Base-by-base conservation (phyloP, 2,329 filamentous ascomycete species). In the Sarocladiaceae sp. region DNA sequence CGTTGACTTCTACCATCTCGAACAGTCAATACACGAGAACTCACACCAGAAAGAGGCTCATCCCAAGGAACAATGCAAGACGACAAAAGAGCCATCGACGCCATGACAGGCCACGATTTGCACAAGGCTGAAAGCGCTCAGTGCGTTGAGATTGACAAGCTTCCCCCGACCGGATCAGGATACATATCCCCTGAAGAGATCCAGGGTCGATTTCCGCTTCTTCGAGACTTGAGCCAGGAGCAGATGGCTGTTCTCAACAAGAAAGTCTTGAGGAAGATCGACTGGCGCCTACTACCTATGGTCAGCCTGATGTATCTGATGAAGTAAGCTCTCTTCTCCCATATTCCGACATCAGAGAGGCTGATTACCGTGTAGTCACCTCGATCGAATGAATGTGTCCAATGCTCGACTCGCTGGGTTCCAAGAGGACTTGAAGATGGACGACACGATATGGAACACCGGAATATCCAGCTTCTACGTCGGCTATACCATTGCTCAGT, bases 331-430 rank as follows among this genome's bases (percentile, higher is more conserved):
- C 20, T 22, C 15, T 15, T 17, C 6, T 42, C 7, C 18, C 11
- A 28, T 11, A 8, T 12, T 17, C 18, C 1, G 26, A 7, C 31
- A 35, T 22, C 0, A 2, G 70, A 28, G 13, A 6, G n/a, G n/a
- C n/a, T n/a, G n/a, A n/a, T n/a, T n/a, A 33, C 20, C n/a, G n/a
- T n/a, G 13, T 20, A 76, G 72, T 57, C 77, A 77, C 58, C 67
- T 78, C 50, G 74, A 77, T 56, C 66, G 74, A 46, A 75, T 74
- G 35, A 79, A 78, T 58, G 72, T 78, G 44, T 74, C 72, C 50
- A 71, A 70, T 55, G 68, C 68, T 10, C 62, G 65, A 42, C 62
- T 71, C 18, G 64, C 65, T 15, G 65, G 66, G 2, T 59, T 71
- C 40, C 61, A 67, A 52, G 52, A 58, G 18, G 66, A 69, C 52